These are phyloP conservation scores for Datura wrightii DNA, from an alignment of 257 asterid genomes.

Conservation along the genomic window DNA sequence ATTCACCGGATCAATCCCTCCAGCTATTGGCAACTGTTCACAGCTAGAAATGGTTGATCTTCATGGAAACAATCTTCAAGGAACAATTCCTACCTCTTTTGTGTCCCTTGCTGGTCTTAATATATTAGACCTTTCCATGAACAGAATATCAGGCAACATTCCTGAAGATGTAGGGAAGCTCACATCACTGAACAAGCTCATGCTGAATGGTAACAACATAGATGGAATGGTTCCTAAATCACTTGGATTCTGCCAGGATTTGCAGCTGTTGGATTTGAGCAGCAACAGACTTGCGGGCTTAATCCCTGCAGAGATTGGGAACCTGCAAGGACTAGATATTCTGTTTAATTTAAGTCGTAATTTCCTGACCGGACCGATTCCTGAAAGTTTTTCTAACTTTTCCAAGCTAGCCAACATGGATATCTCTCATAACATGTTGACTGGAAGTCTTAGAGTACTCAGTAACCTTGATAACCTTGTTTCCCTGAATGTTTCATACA, in stretches of 20 bases:
- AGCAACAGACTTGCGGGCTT: slow-evolving; percentile 51
- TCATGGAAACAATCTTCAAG: slow-evolving; percentile 61
- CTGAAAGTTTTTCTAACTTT: slow-evolving; percentile 65
- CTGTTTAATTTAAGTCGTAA: slow-evolving; percentile 67
- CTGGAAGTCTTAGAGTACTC: slow-evolving; percentile 59
- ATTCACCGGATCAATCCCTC: slow-evolving; percentile 58
- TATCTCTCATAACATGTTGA: slow-evolving; percentile 68
- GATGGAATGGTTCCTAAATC: slow-evolving; percentile 62
- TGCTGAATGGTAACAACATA: slow-evolving; percentile 56
- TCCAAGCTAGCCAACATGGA: slow-evolving; percentile 77
- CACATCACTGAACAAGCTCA: slow-evolving; percentile 61
- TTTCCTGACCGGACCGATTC: slow-evolving; percentile 55
- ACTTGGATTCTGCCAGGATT: slow-evolving; percentile 58
- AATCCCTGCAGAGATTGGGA: slow-evolving; percentile 68
- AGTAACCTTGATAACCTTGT: slow-evolving; percentile 69
- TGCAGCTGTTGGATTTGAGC: slow-evolving; percentile 75
- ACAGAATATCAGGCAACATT: slow-evolving; percentile 59
- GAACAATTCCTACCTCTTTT: slow-evolving; percentile 63
- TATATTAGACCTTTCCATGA: slow-evolving; percentile 67
- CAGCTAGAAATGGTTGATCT: slow-evolving; percentile 71
- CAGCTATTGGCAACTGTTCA: slow-evolving; percentile 62
- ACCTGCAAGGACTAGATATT: slow-evolving; percentile 65
- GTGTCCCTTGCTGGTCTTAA: slow-evolving; percentile 55
- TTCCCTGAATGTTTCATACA: slow-evolving; percentile 69
- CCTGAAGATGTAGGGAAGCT: slow-evolving; percentile 65